Evolutionary conservation across 495 filamentous ascomycete species (phyloP).

Genomic region (Friedmanniomyces endolithicus): DNA sequence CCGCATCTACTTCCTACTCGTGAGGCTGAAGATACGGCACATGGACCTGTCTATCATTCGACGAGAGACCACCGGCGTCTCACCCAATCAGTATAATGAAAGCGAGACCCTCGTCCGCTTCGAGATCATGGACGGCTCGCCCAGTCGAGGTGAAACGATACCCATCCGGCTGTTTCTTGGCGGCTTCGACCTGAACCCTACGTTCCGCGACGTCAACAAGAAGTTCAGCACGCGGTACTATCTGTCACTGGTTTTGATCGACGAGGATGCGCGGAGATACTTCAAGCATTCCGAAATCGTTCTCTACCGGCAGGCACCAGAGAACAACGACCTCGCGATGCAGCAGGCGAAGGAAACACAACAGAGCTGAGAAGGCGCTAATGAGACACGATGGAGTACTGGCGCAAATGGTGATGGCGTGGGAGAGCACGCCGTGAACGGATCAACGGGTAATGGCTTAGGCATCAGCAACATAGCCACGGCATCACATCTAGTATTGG

Average conservation of each 20-base stretch:
- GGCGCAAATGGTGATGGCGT: not conserved
- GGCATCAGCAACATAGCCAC: constrained; percentile 1
- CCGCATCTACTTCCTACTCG: constrained; percentile 95
- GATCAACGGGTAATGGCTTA: not conserved
- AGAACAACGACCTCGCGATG: constrained; percentile 26
- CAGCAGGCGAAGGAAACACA: constrained; percentile 21
- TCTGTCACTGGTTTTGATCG: constrained; percentile 61
- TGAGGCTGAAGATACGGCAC: constrained; percentile 98
- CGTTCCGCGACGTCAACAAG: constrained; percentile 99
- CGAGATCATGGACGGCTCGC: constrained; percentile 99
- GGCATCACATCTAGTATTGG: not conserved
- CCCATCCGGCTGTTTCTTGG: constrained; percentile 96
- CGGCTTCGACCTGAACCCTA: constrained; percentile 94
- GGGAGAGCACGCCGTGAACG: not conserved
- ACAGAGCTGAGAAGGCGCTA: constrained; percentile 13
- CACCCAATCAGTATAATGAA: constrained; percentile 99
- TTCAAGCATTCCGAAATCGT: constrained; percentile 99
- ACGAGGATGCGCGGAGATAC: constrained; percentile 80
- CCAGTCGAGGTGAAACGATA: constrained; percentile 79
- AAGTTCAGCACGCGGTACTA: constrained; percentile 99
- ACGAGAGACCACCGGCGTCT: constrained; percentile 86
- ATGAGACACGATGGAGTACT: constrained; percentile 13
- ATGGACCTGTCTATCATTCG: constrained; percentile 99
- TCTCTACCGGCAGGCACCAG: constrained; percentile 87
- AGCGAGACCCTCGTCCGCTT: constrained; percentile 96